Base-by-base conservation (phyloP, 2,329 filamentous ascomycete genomes). In the Drechslerella stenobrocha region DNA sequence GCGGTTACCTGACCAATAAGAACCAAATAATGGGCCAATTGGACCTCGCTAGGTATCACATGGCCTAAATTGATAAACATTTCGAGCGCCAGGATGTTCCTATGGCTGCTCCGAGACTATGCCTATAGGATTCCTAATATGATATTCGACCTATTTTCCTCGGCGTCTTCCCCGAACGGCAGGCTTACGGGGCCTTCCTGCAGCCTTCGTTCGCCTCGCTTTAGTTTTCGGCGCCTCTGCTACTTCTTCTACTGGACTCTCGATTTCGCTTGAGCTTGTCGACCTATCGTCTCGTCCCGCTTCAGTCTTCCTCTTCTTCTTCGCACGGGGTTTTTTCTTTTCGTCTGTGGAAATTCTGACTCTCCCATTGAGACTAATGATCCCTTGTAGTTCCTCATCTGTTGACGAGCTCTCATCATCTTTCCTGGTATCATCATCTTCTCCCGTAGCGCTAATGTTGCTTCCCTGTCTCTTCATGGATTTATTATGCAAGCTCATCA, bases 401-500 rank as follows among this genome's bases (percentile, higher is more conserved):
- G 55, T 56, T 2, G 63, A 67, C 13, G 63, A 67, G 28, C 63
- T 71, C 22, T 70, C 67, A 18, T 63, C 50, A 23, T 46, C 63
- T 26, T 69, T 57, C 20, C 32, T 71, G n/a, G 51, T 70, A 9
- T 37, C 71, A 46, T 60, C 72, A 4, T 8, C 48, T 15, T 66
- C 34, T 28, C 45, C 72, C 72, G 37, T 71, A 73, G 44, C 66
- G 70, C 22, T 66, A 22, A 51, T 73, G 34, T 46, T 60, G 74
- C 53, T 72, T 72, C 64, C 74, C 72, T 40, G 74, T 74, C 50
- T 52, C 61, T 42, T 60, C 32, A 42, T 18, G n/a, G 50, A 55
- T 34, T 40, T 51, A 15, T 28, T n/a, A 55, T 84, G 83, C 57
- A 95, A 78, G 75, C 81, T 84, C 60, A 82, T 82, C 57, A 93